A percentile compares a stretch with the other conserved stretches of the same genome.
phyloP scores from a whole-genome alignment of 2,329 filamentous ascomycete species.

The Phaeosphaeria sp. region DNA sequence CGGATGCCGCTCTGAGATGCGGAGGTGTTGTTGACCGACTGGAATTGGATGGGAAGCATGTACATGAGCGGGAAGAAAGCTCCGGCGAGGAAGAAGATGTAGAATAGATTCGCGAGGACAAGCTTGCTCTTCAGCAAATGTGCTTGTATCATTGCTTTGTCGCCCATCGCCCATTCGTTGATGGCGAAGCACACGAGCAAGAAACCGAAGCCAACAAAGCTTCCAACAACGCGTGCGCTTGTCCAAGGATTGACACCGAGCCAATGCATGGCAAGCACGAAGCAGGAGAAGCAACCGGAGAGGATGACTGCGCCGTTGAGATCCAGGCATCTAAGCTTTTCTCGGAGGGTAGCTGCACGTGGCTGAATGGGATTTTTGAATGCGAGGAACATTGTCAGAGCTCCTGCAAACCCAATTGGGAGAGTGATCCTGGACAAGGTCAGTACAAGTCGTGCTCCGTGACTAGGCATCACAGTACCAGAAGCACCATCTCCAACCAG shows the following conservation, averaged over 20 bases:
- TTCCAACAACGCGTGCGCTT: constrained; percentile 52
- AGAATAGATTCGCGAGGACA: constrained; percentile 24
- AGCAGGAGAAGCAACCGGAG: constrained; percentile 29
- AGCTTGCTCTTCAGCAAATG: constrained; percentile 26
- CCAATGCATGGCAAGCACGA: constrained; percentile 39
- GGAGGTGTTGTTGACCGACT: constrained; percentile 31
- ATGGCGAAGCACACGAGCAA: constrained; percentile 52
- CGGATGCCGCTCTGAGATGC: constrained; percentile 36
- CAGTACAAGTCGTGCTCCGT: constrained; percentile 1
- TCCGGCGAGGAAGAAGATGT: constrained; percentile 34
- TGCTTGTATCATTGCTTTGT: constrained; percentile 35
- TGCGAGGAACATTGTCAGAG: constrained; percentile 28
- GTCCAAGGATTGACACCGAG: constrained; percentile 51
- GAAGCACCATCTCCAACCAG: constrained; percentile 51
- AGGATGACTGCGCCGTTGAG: constrained; percentile 28
- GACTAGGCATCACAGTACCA: constrained; percentile 20
- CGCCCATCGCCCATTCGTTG: constrained; percentile 35
- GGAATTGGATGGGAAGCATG: constrained; percentile 37
- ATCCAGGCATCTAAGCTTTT: constrained; percentile 34
- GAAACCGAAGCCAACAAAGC: constrained; percentile 57
- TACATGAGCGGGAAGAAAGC: constrained; percentile 39
- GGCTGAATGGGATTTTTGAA: constrained; percentile 26
- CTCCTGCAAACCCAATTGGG: constrained; percentile 51
- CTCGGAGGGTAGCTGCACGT: constrained; percentile 11
- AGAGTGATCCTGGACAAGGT: constrained; percentile 47